These are phyloP conservation scores for Talaromyces albobiverticillius DNA, from an alignment of 2,329 filamentous ascomycete species.

Conservation along the genomic window DNA sequence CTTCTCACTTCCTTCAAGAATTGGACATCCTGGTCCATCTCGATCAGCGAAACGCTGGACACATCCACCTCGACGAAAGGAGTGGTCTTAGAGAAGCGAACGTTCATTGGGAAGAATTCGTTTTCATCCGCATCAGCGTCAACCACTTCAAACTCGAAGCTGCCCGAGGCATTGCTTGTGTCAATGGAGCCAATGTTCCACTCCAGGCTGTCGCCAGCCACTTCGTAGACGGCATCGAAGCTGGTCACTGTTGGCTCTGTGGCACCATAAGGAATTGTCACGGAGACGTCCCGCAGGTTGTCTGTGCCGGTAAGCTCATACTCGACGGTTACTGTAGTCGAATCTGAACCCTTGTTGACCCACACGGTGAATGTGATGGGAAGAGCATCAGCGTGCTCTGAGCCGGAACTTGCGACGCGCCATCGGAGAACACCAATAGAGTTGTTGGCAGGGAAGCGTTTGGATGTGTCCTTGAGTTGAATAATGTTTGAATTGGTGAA, in stretches of 20 bases:
- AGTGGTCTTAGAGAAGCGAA: slow-evolving; percentile 79
- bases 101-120: slow-evolving; percentile 97
- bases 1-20: slow-evolving; percentile 47
- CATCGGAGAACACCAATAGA: slow-evolving; percentile 89
- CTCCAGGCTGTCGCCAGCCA: slow-evolving; percentile 86
- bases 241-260: slow-evolving; percentile 86
- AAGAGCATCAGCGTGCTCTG: slow-evolving; percentile 74
- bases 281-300: slow-evolving; percentile 75
- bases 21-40: slow-evolving; percentile 42
- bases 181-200: slow-evolving; percentile 89
- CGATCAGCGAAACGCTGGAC: slow-evolving; percentile 39
- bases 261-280: slow-evolving; percentile 81
- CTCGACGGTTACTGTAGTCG: slow-evolving; percentile 88
- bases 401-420: slow-evolving; percentile 74
- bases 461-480: slow-evolving; percentile 82
- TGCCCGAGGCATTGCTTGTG: slow-evolving; percentile 75
- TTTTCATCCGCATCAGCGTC: slow-evolving; percentile 80
- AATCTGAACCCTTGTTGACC: slow-evolving; percentile 84
- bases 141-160: slow-evolving; percentile 93
- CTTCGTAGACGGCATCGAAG: slow-evolving; percentile 92
- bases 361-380: slow-evolving; percentile 97
- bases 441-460: slow-evolving; percentile 93
- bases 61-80: slow-evolving; percentile 94
- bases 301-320: slow-evolving; percentile 87
- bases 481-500: slow-evolving; percentile 82